Evolutionary conservation across 768 basidiomycete species (phyloP).

Genomic region (Podaxis sp.): DNA sequence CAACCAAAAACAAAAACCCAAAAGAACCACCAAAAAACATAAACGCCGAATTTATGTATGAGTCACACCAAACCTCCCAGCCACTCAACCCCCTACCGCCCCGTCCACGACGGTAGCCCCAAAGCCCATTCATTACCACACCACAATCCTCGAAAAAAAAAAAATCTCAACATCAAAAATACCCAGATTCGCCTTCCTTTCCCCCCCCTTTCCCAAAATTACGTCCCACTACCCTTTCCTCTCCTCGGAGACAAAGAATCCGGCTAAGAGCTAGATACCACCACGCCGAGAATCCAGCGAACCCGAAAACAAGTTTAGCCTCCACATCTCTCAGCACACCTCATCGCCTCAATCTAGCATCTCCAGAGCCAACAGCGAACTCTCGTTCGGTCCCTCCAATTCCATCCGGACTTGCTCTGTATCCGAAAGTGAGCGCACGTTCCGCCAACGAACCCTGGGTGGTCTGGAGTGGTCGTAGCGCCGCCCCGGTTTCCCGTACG

Average conservation of each 20-base stretch:
- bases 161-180: neutral
- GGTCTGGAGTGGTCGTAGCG: too few relatives aligned
- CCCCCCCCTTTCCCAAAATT: neutral
- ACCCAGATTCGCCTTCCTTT: conserved; percentile 42
- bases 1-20: neutral
- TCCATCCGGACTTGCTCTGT: neutral
- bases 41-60: neutral
- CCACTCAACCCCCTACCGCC: neutral
- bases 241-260: neutral
- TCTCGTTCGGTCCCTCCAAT: neutral
- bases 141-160: too few relatives aligned
- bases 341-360: neutral
- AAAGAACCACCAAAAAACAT: neutral
- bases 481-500: too few relatives aligned
- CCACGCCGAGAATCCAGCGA: neutral
- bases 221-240: neutral
- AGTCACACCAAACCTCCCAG: neutral
- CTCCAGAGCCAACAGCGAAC: neutral
- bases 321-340: neutral
- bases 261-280: neutral
- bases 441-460: too few relatives aligned
- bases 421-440: neutral
- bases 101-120: too few relatives aligned
- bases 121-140: too few relatives aligned
- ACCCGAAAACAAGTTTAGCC: neutral